Conservation (phyloP, 164 flowering plant genomes). For the Saururus chinensis region DNA sequence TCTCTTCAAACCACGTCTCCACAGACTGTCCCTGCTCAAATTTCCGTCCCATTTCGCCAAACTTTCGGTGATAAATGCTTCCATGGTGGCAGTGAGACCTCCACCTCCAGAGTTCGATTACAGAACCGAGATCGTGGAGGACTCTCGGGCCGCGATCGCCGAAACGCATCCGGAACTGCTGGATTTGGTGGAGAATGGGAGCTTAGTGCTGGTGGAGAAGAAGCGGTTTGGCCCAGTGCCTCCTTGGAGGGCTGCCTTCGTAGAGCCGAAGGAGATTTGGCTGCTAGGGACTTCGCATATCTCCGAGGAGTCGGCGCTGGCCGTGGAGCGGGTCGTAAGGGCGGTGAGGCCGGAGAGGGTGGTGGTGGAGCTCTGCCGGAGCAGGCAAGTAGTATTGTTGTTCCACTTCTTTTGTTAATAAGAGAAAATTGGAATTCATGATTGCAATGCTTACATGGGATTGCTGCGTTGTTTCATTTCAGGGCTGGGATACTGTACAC, state of each 20-base stretch:
- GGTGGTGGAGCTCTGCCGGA: constrained; percentile 91
- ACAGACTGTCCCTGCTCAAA: too few relatives aligned
- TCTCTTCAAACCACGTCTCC: too few relatives aligned
- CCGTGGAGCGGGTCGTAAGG: constrained; percentile 71
- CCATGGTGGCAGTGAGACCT: constrained; percentile 26
- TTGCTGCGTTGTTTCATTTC: constrained; percentile 5
- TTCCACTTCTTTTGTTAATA: too few relatives aligned
- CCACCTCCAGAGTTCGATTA: constrained; percentile 76
- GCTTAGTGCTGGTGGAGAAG: constrained; percentile 53
- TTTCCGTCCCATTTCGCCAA: too few relatives aligned
- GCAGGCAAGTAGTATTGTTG: constrained; percentile 71
- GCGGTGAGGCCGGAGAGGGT: constrained; percentile 88
- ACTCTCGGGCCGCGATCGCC: constrained; percentile 35
- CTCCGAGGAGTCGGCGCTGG: constrained; percentile 35
- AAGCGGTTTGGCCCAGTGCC: constrained; percentile 75
- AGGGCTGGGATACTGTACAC: constrained; percentile 97
- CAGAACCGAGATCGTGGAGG: constrained; percentile 28
- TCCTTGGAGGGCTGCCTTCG: constrained; percentile 62
- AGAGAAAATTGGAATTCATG: too few relatives aligned
- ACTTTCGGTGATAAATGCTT: too few relatives aligned
- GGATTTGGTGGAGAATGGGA: constrained; percentile 63
- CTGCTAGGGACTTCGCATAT: constrained; percentile 68
- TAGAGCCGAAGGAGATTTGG: constrained; percentile 90
- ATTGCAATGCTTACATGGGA: too few relatives aligned
- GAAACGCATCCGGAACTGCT: constrained; percentile 50